phyloP scores from a whole-genome alignment of 2,329 filamentous ascomycete species.

The Cladosporium sp. region DNA sequence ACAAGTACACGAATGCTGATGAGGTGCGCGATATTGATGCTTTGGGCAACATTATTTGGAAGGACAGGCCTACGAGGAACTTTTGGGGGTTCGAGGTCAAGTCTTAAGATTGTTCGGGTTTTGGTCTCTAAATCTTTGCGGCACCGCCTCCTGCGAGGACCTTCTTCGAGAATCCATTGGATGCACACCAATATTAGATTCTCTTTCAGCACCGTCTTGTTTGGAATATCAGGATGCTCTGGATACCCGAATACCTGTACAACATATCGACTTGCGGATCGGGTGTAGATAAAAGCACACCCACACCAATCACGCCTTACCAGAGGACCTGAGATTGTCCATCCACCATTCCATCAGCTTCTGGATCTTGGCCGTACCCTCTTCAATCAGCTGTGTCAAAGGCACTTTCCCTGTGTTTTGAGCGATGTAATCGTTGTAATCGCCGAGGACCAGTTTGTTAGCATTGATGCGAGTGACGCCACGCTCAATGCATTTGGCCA shows the following conservation, averaged over 20 bases:
- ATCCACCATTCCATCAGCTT: constrained; percentile 58
- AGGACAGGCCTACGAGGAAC: constrained; percentile 34
- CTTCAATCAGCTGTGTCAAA: constrained; percentile 56
- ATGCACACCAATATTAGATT: not conserved
- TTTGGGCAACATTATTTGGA: constrained; percentile 36
- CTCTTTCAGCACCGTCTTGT: not conserved
- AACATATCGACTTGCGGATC: not conserved
- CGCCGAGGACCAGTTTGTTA: constrained; percentile 58
- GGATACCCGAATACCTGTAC: not conserved
- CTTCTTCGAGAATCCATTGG: not conserved
- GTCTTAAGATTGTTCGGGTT: not conserved
- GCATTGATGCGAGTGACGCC: constrained; percentile 61
- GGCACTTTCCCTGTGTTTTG: constrained; percentile 54
- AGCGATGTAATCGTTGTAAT: constrained; percentile 48
- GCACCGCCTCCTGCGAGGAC: not conserved
- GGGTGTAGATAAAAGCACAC: not conserved
- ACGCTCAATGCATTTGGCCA: constrained; percentile 54
- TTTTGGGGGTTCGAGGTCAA: constrained; percentile 31
- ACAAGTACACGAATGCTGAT: constrained; percentile 30
- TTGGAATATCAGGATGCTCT: not conserved
- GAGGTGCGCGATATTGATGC: constrained; percentile 34
- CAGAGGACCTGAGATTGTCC: constrained; percentile 49
- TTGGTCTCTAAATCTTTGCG: not conserved
- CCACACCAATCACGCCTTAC: constrained; percentile 32
- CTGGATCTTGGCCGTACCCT: constrained; percentile 57